Base-by-base conservation (phyloP, 2,329 filamentous ascomycete genomes). In the Ceratocystiopsis sp. region DNA sequence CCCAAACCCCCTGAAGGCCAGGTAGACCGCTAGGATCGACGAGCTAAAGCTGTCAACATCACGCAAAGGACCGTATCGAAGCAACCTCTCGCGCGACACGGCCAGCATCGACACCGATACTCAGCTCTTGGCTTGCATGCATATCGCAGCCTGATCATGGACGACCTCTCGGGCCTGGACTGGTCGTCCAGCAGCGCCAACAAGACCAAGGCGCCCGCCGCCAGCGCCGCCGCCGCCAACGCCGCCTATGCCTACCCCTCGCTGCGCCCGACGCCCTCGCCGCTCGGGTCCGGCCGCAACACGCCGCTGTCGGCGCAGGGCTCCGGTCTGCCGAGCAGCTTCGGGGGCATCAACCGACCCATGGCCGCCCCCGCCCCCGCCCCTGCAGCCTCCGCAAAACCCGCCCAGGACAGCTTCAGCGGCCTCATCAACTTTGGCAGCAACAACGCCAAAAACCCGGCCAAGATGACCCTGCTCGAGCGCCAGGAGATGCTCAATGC, bases 391-490 rank as follows among this genome's bases (percentile, higher is more conserved):
- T n/a, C n/a, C n/a, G n/a, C n/a, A n/a, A 81, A 72, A 51, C 54
- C 76, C 34, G 60, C 71, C 7, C 62, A 69, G 39, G 84, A 91
- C 56, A 85, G 80, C 64, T 91, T 91, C 61, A 82, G 83, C 54
- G 81, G 78, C 53, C 65, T 91, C 42, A 67, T 86, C 48, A 76
- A 70, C 51, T 76, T 80, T 53, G 72, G 72, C 40, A 60, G 70
- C 29, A 25, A 25, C 42, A 63, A 69, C n/a, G n/a, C n/a, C 41
- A 78, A 78, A 57, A 61, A 63, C 43, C 73, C 70, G 29, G 80
- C 77, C 58, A 91, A 81, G 49, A 66, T 95, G 15, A 80, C 75
- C 48, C 62, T 94, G 50, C 74, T 82, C 50, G 84, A 93, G 59
- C 79, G 85, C 53, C 83, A 84, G 59, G 72, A 75, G 48, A 74